Base-by-base conservation (phyloP, 306 rosid species). In the Crotalaria pallida region DNA sequence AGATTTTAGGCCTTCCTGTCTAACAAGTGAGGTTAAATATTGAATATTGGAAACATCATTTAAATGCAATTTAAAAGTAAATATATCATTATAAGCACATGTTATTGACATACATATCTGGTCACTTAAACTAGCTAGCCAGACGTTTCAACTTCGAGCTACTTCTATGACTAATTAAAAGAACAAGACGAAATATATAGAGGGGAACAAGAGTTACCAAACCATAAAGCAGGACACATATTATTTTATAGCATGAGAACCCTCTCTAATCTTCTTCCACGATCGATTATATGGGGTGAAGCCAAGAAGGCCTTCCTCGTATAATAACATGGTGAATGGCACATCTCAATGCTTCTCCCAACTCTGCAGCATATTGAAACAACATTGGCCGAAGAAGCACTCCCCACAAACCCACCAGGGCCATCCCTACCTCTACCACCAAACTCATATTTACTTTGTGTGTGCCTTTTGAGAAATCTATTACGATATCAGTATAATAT, bases 341-440 rank as follows among this genome's bases (percentile, higher is more conserved):
- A 31, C 15, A 23, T 5, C 49, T 71, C 36, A 82, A 47, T 6
- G 41, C 44, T 11, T 40, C 64, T 10, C 58, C 60, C 65, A 84
- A 63, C 45, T 80, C 78, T 3, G 41, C 80, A 0, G 78, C 82
- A 51, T 36, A 65, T 75, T 16, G 49, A 43, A 83, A 22, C 68
- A 83, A 19, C 71, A 56, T 18, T 27, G 85, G 87, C 61, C 90
- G 41, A 60, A 83, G 10, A 62, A 63, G 57, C 22, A 52, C 45
- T 10, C 80, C 85, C 90, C 80, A 82, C 17, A 85, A 40, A 23
- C 87, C 87, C 22, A 77, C 55, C 7, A 77, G 4, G 10, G 55
- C 71, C 66, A 80, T 23, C 44, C 43, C 34, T 24, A 80, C 44
- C 50, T 75, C 90, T 7, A 12, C 27, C 33, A 78, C 80, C 3